A percentile compares a stretch with the other conserved stretches of the same genome.
Conservation (phyloP, 2,329 filamentous ascomycete species). For the Cercospora janseana region DNA sequence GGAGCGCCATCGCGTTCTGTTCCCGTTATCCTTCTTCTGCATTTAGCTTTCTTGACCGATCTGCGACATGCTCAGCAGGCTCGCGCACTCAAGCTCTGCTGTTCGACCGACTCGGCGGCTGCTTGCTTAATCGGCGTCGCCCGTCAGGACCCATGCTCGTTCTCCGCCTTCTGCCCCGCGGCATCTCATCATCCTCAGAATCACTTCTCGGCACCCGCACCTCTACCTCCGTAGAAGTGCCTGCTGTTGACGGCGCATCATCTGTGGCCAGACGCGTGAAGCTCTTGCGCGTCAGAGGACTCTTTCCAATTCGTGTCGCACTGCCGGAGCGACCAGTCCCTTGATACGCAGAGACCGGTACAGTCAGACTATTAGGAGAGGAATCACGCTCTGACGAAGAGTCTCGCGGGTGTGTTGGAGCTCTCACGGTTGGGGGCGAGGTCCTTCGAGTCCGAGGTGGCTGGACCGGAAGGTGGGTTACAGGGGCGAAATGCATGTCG, state of each 20-base stretch:
- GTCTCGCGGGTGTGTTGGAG: slow-evolving; percentile 15
- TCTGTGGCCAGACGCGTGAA: slow-evolving; percentile 34
- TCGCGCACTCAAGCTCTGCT: slow-evolving; percentile 16
- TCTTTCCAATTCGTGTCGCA: slow-evolving; percentile 40
- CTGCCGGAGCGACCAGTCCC: slow-evolving; percentile 15
- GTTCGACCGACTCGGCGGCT: slow-evolving; percentile 19
- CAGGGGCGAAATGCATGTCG: slow-evolving; percentile 22
- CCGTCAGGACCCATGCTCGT: slow-evolving; percentile 28
- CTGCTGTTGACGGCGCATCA: slow-evolving; percentile 22
- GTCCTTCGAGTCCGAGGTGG: not conserved
- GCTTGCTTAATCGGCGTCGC: slow-evolving; percentile 30
- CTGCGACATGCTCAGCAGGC: not conserved
- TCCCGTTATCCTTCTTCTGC: no score
- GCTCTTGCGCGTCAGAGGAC: slow-evolving; percentile 48
- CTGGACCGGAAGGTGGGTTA: not conserved
- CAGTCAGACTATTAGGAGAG: slow-evolving; percentile 1
- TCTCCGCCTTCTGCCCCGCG: slow-evolving; percentile 20
- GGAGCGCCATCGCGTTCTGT: no score
- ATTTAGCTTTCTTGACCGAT: no score
- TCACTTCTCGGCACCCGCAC: slow-evolving; percentile 23
- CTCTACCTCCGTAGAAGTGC: slow-evolving; percentile 22
- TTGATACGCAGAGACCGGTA: slow-evolving; percentile 13
- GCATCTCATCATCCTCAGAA: slow-evolving; percentile 16
- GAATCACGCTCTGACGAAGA: not conserved
- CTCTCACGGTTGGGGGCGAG: slow-evolving; percentile 8